Base-by-base conservation (phyloP, 108 stramenopile species). In the Cyclostephanos invisitatus region DNA sequence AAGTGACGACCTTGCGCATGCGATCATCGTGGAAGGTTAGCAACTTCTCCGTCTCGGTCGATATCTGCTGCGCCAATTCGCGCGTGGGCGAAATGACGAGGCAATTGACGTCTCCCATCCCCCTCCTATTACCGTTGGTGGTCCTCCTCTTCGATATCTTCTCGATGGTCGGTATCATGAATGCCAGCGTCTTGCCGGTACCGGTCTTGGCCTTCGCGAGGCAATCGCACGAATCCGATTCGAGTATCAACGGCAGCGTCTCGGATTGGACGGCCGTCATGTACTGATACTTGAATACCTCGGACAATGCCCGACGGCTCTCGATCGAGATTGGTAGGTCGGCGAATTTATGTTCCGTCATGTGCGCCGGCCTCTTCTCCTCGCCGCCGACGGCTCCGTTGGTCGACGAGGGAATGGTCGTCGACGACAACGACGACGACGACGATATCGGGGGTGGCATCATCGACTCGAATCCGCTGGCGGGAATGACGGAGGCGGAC, bases 51-150 rank as follows among this genome's bases (percentile, higher is more conserved):
- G 74, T 75, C 61, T 90, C 87, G 3, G 81, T 73, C 55, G 86
- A 91, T 68, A 96, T 98, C 72, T 98, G 96, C 38, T 89, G 74
- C 0, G 91, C 86, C 24, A 98, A 72, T 74, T 98, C 97, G 1
- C 97, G 74, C 9, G 97, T 97, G 14, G 97, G 97, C 6, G 90
- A 91, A 64, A 97, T 90, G 37, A 96, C 89, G 24, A 97, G 72
- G 46, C 85, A 90, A 9, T 77, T 81, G 61, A 91, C 86, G 53
- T 94, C 25, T 7, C 22, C 28, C 56, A 24, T 47, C 25, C 73
- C 62, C 11, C 47, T 49, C n/a, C n/a, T n/a, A n/a, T n/a, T n/a
- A n/a, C n/a, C n/a, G 29, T 73, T 55, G 74, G 79, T n/a, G n/a
- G n/a, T n/a, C n/a, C n/a, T 83, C 64, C 82, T 84, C 21, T 78